A percentile compares a stretch with the other conserved stretches of the same genome.
These are phyloP conservation scores for Buddleja alternifolia DNA, from an alignment of 257 asterid genomes.

Conservation along the genomic window DNA sequence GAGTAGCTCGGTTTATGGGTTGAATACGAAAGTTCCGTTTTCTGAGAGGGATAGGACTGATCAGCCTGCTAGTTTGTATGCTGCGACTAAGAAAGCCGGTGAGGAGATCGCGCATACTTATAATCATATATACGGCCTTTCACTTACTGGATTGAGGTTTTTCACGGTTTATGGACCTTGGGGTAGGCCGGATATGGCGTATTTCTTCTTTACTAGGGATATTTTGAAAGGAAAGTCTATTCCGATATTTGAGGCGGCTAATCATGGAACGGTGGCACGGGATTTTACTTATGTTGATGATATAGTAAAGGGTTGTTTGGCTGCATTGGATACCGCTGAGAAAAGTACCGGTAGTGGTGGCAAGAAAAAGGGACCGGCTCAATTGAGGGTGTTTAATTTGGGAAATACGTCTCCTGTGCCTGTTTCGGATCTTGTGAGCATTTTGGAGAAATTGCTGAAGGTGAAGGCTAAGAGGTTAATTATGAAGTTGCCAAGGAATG, in stretches of 20 bases:
- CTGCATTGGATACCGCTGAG: slow-evolving; percentile 88
- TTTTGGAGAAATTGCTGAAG: slow-evolving; percentile 86
- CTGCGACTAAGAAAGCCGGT: slow-evolving; percentile 97
- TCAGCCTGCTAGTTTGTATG: slow-evolving; percentile 94
- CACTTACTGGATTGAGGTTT: slow-evolving; percentile 86
- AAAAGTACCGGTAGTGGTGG: slow-evolving; percentile 98
- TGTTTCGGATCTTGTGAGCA: slow-evolving; percentile 87
- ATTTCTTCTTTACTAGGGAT: slow-evolving; percentile 88
- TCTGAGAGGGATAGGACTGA: slow-evolving; percentile 89
- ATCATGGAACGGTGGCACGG: slow-evolving; percentile 93
- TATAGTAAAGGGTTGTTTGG: slow-evolving; percentile 94
- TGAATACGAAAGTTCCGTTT: slow-evolving; percentile 89
- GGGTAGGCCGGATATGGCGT: slow-evolving; percentile 99
- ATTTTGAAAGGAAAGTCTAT: slow-evolving; percentile 88
- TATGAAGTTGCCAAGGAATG: slow-evolving; percentile 92
- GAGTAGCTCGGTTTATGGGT: slow-evolving; percentile 94
- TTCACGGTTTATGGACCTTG: slow-evolving; percentile 98
- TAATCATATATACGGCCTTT: slow-evolving; percentile 89
- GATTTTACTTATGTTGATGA: slow-evolving; percentile 97
- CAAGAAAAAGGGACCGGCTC: slow-evolving; percentile 92
- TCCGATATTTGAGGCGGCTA: slow-evolving; percentile 79
- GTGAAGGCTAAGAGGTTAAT: slow-evolving; percentile 78
- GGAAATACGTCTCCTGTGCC: slow-evolving; percentile 98
- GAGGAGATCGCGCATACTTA: slow-evolving; percentile 96
- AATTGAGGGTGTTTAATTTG: slow-evolving; percentile 78